A percentile compares a stretch with the other conserved stretches of the same genome.
Conservation (phyloP, 2,329 filamentous ascomycete genomes). For the Fusarium continuum region DNA sequence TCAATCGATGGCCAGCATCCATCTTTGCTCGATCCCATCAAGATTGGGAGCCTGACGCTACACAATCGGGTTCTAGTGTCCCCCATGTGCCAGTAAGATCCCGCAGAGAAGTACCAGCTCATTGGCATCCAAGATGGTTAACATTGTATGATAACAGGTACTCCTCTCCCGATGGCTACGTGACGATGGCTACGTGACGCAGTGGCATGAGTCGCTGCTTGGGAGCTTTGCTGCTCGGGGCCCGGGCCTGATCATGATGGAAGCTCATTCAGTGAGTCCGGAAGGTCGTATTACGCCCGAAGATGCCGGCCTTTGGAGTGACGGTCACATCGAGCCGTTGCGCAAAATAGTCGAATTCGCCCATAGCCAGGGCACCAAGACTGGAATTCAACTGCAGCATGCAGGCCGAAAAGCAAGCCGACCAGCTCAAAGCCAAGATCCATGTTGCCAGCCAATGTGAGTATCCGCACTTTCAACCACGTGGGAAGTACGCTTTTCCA, state of each 20-base stretch:
- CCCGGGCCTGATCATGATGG: constrained; percentile 70
- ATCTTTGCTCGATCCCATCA: too few species aligned
- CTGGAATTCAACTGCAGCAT: constrained; percentile 75
- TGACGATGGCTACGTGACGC: constrained; percentile 68
- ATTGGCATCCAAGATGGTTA: too few species aligned
- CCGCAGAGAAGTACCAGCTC: too few species aligned
- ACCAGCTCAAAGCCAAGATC: too few species aligned
- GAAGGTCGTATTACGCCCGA: constrained; percentile 78
- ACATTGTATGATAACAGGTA: too few species aligned
- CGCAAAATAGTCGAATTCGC: constrained; percentile 70
- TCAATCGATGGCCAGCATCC: too few species aligned
- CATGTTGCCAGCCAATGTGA: too few species aligned
- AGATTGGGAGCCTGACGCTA: constrained; percentile 61
- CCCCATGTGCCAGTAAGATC: constrained; percentile 62
- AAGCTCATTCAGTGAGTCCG: constrained; percentile 72
- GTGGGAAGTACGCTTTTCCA: too few species aligned
- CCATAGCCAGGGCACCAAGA: constrained; percentile 70
- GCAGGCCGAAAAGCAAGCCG: constrained; percentile 72
- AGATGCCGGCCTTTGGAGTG: constrained; percentile 68
- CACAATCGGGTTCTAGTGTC: constrained; percentile 66
- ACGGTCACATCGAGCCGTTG: constrained; percentile 71
- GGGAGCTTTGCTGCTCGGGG: constrained; percentile 77
- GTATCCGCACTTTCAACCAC: too few species aligned
- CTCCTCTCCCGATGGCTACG: too few species aligned
- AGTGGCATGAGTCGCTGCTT: constrained; percentile 77